Evolutionary conservation across 495 filamentous ascomycete species (phyloP).

Genomic region (Penicillium coffeae): DNA sequence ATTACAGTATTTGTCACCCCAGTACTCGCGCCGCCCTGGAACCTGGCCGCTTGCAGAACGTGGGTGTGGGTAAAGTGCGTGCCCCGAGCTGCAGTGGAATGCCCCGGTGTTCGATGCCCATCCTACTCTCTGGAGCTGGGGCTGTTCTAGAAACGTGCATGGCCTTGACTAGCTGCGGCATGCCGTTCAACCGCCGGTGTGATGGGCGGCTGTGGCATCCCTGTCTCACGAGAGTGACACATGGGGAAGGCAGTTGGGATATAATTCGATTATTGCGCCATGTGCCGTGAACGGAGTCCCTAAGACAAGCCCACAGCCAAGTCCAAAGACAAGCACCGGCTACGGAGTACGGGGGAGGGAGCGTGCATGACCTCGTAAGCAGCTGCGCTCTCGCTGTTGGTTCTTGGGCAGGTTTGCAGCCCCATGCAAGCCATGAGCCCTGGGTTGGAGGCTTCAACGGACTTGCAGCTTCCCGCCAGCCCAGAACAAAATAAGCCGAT

Average conservation of each 20-base stretch:
- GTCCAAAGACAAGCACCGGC: not conserved
- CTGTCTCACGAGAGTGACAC: not conserved
- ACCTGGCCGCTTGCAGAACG: slow-evolving; percentile 28
- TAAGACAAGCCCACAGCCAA: not conserved
- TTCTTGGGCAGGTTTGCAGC: not conserved
- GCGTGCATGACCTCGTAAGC: too few relatives aligned
- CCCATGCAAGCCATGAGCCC: not conserved
- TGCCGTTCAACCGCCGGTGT: slow-evolving; percentile 11
- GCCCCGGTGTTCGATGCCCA: slow-evolving; percentile 10
- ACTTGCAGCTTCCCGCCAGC: slow-evolving; percentile 9
- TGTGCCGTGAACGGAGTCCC: too few relatives aligned
- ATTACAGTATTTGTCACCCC: too few relatives aligned
- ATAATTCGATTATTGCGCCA: not conserved
- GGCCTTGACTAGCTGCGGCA: slow-evolving; percentile 10
- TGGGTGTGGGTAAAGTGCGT: slow-evolving; percentile 26
- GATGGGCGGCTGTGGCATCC: not conserved
- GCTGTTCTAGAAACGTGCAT: slow-evolving; percentile 19
- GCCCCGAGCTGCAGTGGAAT: slow-evolving; percentile 18
- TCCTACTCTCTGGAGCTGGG: not conserved
- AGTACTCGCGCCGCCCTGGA: slow-evolving; percentile 15
- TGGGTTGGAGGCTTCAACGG: slow-evolving; percentile 7
- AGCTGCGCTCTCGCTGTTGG: too few relatives aligned
- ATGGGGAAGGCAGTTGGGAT: not conserved
- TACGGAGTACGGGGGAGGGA: too few relatives aligned
- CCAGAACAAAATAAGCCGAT: slow-evolving; percentile 2